Percentiles rank a stretch among this genome's conserved stretches.
Evolutionary conservation across 2,329 filamentous ascomycete genomes (phyloP).

Genomic region (Alternaria gansuensis): DNA sequence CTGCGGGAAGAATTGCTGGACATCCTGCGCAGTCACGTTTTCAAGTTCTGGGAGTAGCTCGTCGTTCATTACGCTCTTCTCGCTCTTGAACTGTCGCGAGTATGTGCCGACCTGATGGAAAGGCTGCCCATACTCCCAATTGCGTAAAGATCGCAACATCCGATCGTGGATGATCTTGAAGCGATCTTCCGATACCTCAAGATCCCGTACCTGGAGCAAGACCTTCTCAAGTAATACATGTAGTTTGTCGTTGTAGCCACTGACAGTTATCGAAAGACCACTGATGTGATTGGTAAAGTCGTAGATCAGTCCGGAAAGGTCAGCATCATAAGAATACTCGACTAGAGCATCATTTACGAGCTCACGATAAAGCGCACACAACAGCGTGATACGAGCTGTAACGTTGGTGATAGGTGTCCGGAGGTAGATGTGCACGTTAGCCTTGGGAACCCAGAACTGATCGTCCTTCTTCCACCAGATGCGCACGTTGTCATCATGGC

Average conservation of each 20-base stretch:
- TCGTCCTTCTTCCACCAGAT: conserved; percentile 99
- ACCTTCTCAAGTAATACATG: conserved; percentile 90
- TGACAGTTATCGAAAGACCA: conserved; percentile 80
- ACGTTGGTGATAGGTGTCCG: conserved; percentile 81
- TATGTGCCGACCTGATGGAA: conserved; percentile 89
- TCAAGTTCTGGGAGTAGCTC: conserved; percentile 81
- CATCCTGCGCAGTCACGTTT: conserved; percentile 75
- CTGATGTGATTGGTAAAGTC: conserved; percentile 75
- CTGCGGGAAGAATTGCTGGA: conserved; percentile 80
- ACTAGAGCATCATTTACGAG: conserved; percentile 87
- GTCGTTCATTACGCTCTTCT: conserved; percentile 80
- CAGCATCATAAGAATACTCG: conserved; percentile 95
- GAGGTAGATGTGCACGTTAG: conserved; percentile 82
- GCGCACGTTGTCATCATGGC: conserved; percentile 80
- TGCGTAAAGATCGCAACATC: conserved; percentile 77
- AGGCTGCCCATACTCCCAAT: conserved; percentile 87
- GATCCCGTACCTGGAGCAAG: conserved; percentile 80
- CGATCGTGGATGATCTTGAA: conserved; percentile 94
- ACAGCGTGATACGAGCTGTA: conserved; percentile 79
- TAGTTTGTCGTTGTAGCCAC: conserved; percentile 97
- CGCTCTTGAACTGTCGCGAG: conserved; percentile 79
- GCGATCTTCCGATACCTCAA: conserved; percentile 84
- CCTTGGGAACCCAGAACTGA: conserved; percentile 97
- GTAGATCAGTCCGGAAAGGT: conserved; percentile 89
- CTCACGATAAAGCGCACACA: conserved; percentile 81